Conservation (phyloP, 768 basidiomycete species). For the Phylloporus sp. region DNA sequence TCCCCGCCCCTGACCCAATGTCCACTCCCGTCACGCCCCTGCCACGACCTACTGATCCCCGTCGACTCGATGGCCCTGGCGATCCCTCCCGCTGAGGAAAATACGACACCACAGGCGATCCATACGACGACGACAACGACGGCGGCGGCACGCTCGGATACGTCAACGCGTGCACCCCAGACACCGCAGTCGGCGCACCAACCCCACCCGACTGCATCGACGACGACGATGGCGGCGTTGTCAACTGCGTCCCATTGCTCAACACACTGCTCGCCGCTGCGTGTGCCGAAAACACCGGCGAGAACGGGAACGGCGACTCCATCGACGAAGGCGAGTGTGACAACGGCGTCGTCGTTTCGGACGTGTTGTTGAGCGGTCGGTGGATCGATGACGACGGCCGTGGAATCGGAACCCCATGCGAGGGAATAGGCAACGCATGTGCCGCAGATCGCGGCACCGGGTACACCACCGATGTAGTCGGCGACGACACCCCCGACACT, state of each 20-base stretch:
- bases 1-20: neutral
- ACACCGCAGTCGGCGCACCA: conserved; percentile 15
- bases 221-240: conserved; percentile 68
- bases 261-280: conserved; percentile 29
- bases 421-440: conserved; percentile 67
- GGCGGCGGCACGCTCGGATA: conserved; percentile 86
- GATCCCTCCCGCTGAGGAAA: conserved; percentile 43
- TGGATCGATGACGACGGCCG: conserved; percentile 62
- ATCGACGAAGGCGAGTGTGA: conserved; percentile 64
- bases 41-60: conserved; percentile 42
- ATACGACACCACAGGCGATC: conserved; percentile 55
- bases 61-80: conserved; percentile 49
- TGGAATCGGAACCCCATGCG: conserved; percentile 68
- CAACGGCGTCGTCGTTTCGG: conserved; percentile 54
- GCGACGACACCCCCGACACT: conserved; percentile 33
- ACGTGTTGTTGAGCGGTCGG: conserved; percentile 44
- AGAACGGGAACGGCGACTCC: conserved; percentile 65
- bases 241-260: conserved; percentile 51
- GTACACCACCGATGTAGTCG: conserved; percentile 22
- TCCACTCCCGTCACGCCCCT: conserved; percentile 16
- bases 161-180: conserved; percentile 44
- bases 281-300: conserved; percentile 50
- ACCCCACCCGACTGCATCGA: conserved; percentile 9
- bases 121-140: conserved; percentile 72
- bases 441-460: conserved; percentile 27